Evolutionary conservation across 352 stramenopile genomes (phyloP).

Genomic region (Globisporangium abappressorium): DNA sequence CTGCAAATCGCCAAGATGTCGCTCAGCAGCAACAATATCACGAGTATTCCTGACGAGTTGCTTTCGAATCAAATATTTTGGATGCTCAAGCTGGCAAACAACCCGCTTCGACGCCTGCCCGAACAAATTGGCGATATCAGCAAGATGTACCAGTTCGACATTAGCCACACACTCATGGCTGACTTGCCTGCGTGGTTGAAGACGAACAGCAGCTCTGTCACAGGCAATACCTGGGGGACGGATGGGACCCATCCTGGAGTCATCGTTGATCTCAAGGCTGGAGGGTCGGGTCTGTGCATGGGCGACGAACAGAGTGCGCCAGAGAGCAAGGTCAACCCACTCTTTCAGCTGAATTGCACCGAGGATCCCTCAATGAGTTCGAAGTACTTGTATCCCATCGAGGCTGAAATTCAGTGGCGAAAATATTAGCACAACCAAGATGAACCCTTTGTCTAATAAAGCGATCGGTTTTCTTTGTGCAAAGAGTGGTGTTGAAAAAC

Average conservation of each 20-base stretch:
- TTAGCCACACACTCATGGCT: not conserved
- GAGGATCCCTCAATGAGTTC: not conserved
- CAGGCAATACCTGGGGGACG: not conserved
- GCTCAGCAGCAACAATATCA: constrained; percentile 7
- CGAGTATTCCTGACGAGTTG: not conserved
- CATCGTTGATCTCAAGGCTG: not conserved
- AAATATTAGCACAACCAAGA: not conserved
- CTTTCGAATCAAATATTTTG: not conserved
- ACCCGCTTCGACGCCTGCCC: not conserved
- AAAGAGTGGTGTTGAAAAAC: constrained; percentile 11
- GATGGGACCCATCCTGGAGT: not conserved
- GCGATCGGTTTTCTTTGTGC: constrained; percentile 1
- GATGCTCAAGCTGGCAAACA: constrained; percentile 5
- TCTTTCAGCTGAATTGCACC: not conserved
- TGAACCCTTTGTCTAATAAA: not conserved
- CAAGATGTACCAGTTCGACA: not conserved
- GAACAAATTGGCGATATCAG: not conserved
- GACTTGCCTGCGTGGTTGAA: not conserved
- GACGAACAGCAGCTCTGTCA: not conserved
- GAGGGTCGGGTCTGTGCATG: not conserved
- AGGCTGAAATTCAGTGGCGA: constrained; percentile 1
- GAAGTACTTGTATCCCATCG: not conserved
- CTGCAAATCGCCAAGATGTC: constrained; percentile 1
- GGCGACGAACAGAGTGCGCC: not conserved
- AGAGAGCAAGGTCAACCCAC: not conserved